Evolutionary conservation across 192 early-diverging fungal species (phyloP).

Genomic region (Anaeromyces robustus): DNA sequence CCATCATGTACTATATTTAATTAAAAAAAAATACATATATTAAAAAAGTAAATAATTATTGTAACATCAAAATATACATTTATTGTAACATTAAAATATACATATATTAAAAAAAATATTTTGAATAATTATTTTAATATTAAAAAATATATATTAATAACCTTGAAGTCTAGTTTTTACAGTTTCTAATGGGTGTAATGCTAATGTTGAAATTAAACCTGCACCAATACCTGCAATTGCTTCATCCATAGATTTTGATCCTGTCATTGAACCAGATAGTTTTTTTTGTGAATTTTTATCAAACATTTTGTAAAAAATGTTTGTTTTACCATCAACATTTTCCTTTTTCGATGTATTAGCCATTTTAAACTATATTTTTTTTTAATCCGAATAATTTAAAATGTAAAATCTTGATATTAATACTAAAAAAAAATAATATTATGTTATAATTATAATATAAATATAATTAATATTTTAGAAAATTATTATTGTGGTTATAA

Average conservation of each 20-base stretch:
- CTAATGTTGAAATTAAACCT: slow-evolving; percentile 60
- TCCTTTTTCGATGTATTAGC: not conserved
- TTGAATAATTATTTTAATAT: not conserved
- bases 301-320: not conserved
- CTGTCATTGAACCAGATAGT: not conserved
- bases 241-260: slow-evolving; percentile 42
- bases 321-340: not conserved
- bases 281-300: not conserved
- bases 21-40: no score
- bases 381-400: no score
- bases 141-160: slow-evolving; percentile 7
- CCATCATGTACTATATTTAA: not conserved
- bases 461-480: no score
- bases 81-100: no score
- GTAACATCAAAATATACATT: no score
- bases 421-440: no score
- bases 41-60: no score
- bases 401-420: no score
- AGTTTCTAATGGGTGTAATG: slow-evolving; percentile 85
- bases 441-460: no score
- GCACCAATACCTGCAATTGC: slow-evolving; percentile 78
- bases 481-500: no score
- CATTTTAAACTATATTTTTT: not conserved
- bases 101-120: no score
- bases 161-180: slow-evolving; percentile 84